Conservation (phyloP, 108 stramenopile species). For the Chaetoceros tenuissimus region DNA sequence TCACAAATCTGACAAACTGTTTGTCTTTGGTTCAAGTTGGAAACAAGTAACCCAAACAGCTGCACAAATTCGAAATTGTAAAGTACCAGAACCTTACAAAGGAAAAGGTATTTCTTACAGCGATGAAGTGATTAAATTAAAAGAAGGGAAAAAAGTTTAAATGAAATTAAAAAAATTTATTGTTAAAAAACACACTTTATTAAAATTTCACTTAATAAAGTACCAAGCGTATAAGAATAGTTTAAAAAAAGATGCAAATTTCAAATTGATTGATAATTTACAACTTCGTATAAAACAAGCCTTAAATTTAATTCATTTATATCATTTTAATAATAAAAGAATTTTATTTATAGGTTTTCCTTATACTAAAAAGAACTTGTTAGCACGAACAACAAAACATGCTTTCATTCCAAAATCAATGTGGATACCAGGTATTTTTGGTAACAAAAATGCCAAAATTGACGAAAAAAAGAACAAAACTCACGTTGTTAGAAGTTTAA, state of each 20-base stretch:
- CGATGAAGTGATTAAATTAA: background rate
- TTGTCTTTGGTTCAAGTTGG: background rate
- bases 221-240: background rate
- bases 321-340: slow-evolving; percentile 1
- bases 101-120: background rate
- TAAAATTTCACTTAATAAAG: background rate
- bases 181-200: background rate
- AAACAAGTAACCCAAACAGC: background rate
- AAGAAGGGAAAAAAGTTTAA: background rate
- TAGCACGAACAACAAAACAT: too few relatives aligned
- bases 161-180: background rate
- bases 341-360: background rate
- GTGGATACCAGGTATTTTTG: background rate
- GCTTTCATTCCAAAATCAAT: background rate
- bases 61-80: background rate
- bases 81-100: background rate
- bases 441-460: background rate
- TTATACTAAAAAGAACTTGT: background rate
- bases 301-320: background rate
- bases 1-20: background rate
- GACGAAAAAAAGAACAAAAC: background rate
- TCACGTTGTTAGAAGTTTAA: background rate
- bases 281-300: background rate
- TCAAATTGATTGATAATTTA: background rate
- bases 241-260: background rate